phyloP scores from a whole-genome alignment of 495 filamentous ascomycete genomes.

The Halenospora varia region DNA sequence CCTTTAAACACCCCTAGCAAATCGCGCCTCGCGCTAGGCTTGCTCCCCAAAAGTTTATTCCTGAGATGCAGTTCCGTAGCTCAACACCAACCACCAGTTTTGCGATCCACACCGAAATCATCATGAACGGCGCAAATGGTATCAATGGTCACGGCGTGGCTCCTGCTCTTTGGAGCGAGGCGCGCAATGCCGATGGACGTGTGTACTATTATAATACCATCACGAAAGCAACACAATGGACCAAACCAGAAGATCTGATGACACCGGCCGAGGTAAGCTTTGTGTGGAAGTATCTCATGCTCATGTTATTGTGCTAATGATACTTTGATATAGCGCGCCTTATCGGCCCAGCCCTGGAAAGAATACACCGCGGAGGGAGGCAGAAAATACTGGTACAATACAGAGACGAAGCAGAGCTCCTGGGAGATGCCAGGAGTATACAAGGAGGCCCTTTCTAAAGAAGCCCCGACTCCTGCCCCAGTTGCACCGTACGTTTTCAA shows the following conservation, averaged over 20 bases:
- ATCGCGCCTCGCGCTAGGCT: conserved; percentile 2
- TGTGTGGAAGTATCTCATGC: not conserved
- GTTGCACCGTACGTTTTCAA: conserved; percentile 53
- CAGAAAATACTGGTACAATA: conserved; percentile 91
- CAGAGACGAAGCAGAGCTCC: conserved; percentile 83
- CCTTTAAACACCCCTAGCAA: too few relatives aligned
- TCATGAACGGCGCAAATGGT: conserved; percentile 63
- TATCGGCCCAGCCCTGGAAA: conserved; percentile 85
- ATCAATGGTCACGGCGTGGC: conserved; percentile 49
- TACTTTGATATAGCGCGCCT: conserved; percentile 55
- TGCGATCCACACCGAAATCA: conserved; percentile 9
- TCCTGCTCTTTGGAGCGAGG: conserved; percentile 72
- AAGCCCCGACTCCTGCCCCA: conserved; percentile 35
- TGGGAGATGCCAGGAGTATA: conserved; percentile 93
- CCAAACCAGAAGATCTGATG: conserved; percentile 88
- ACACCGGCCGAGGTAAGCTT: conserved; percentile 71
- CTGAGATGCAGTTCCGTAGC: not conserved
- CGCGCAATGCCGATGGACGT: conserved; percentile 76
- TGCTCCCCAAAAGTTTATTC: conserved; percentile 3
- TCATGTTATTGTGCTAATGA: conserved; percentile 9
- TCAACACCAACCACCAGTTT: not conserved
- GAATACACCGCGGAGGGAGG: conserved; percentile 85
- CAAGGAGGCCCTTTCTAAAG: conserved; percentile 59
- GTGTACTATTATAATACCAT: conserved; percentile 90
- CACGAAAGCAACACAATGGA: conserved; percentile 91